Evolutionary conservation across 2,329 filamentous ascomycete species (phyloP), one percentile per base, ranked within the genome.

Genomic region (Nigrospora oryzae): DNA sequence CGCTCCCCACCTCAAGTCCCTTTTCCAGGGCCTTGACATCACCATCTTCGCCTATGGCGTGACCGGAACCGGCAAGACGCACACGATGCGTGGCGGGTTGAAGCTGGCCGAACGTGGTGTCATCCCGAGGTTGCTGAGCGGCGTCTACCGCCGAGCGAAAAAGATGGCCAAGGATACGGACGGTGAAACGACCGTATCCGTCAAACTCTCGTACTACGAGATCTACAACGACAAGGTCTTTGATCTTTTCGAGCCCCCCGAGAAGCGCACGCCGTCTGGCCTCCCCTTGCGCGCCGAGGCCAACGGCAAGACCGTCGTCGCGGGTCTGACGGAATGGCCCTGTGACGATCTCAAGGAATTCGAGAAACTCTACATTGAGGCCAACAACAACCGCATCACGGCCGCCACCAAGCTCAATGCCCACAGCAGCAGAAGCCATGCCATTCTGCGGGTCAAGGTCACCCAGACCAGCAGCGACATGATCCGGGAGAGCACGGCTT

Each of bases 201-300:
- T 95, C 14, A 74, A 80, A 12, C 75, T 96, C 57, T 90, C 87
- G 28, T 96, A 96, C 67, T 95, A 95, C 67, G 90, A 96, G 63
- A 95, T 96, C 53, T 96, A 96, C 67, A 95, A 94, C 63, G 90
- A 96, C 69, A 91, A 91, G 61, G 89, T 95, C 16, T 95, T 84
- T 58, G 90, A 96, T 61, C 71, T 96, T 31, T 88, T 96, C 53
- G 87, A 95, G 61, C 74, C 89, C 0, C 85, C 83, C 0, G 90
- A 96, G 63, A 94, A 89, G 69, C 84, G 93, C 42, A 89, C 86
- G 0, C 71, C 86, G 2, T 77, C 86, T 0, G 90, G 90, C 0
- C 69, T 95, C 23, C 87, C 87, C 2, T 77, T 95, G 19, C 79
- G 89, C 23, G 23, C 23, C 23, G 86, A 95, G 58, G 90, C 89